A percentile compares a stretch with the other conserved stretches of the same genome.
Evolutionary conservation across 1,139 yeast species (phyloP).

Genomic region (Pneumocystis sp.): DNA sequence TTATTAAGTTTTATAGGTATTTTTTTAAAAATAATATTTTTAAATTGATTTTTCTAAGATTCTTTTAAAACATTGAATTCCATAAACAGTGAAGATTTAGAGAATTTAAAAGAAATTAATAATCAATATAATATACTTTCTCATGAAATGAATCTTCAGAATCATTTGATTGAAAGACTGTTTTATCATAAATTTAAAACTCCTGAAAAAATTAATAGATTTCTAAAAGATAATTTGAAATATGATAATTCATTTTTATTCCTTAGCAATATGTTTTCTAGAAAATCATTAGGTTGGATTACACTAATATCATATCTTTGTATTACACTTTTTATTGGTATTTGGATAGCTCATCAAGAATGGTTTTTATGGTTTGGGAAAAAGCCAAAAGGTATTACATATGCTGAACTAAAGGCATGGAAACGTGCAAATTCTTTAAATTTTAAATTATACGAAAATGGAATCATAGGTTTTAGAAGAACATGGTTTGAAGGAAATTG

Average conservation of each 20-base stretch:
- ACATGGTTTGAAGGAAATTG: neutral
- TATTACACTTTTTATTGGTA: neutral
- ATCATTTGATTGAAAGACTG: neutral
- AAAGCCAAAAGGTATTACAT: neutral
- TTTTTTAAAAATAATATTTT: neutral
- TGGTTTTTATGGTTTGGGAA: neutral
- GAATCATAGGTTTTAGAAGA: neutral
- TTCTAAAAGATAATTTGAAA: neutral
- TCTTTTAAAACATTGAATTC: neutral
- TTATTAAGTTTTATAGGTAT: neutral
- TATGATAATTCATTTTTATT: neutral
- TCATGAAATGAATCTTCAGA: neutral
- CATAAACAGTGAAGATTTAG: neutral
- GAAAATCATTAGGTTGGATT: neutral
- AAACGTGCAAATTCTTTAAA: neutral
- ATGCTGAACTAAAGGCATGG: neutral
- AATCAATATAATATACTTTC: neutral
- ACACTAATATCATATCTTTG: neutral
- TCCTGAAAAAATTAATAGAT: neutral
- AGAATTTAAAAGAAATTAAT: neutral
- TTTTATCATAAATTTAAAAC: neutral
- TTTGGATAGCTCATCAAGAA: neutral
- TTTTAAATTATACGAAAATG: neutral
- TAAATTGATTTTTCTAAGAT: neutral
- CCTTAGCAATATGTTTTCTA: neutral